A percentile compares a stretch with the other conserved stretches of the same genome.
phyloP scores from a whole-genome alignment of 257 asterid genomes.

The Leonotis leonurus region DNA sequence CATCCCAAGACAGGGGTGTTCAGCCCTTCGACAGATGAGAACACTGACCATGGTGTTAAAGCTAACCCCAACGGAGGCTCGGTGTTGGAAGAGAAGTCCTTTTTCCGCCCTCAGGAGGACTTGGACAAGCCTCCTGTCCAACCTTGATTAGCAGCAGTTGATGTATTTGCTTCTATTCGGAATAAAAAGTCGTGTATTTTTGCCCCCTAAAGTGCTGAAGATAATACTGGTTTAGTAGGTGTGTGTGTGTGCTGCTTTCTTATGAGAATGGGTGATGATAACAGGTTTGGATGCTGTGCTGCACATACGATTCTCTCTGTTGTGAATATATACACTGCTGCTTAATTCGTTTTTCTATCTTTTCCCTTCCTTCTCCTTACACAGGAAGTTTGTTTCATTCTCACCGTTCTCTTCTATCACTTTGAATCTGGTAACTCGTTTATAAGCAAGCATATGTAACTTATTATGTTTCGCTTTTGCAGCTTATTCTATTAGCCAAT shows the following conservation, averaged over 20 bases:
- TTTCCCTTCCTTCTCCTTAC: neutral
- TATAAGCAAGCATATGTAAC: no score
- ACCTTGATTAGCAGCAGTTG: constrained; percentile 32
- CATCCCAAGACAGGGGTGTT: constrained; percentile 85
- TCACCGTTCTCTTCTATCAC: no score
- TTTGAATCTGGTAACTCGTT: no score
- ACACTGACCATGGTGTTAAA: constrained; percentile 6
- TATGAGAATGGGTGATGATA: neutral
- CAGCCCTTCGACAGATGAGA: constrained; percentile 49
- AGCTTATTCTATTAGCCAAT: no score
- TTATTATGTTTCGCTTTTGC: no score
- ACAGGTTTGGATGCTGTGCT: constrained; percentile 4
- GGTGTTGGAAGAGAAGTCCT: constrained; percentile 65
- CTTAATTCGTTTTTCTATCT: neutral
- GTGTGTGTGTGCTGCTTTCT: constrained; percentile 2
- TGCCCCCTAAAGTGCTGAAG: neutral
- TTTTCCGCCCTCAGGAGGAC: constrained; percentile 75
- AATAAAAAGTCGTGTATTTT: constrained; percentile 5
- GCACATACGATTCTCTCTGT: neutral
- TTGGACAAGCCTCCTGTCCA: constrained; percentile 62
- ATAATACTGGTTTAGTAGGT: neutral
- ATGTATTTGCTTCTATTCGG: neutral
- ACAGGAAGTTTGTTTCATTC: neutral
- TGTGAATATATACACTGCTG: constrained; percentile 1
- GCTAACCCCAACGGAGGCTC: constrained; percentile 34